Conservation (phyloP, 768 basidiomycete species). For the Gelatoporia subvermispora region DNA sequence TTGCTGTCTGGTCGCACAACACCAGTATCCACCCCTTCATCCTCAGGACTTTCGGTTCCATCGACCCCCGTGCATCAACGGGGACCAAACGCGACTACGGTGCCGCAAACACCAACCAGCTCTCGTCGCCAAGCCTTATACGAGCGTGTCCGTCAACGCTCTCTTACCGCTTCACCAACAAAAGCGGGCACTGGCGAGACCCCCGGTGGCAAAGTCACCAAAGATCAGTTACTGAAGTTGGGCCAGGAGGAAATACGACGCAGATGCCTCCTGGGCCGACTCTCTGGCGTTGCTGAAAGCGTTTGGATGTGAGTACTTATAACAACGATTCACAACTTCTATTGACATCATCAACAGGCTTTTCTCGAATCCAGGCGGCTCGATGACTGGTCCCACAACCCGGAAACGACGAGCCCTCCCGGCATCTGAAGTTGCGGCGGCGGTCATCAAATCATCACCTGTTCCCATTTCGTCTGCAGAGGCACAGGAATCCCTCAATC, state of each 20-base stretch:
- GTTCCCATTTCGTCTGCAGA: slow-evolving; percentile 76
- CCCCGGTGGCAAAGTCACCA: slow-evolving; percentile 45
- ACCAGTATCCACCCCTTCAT: slow-evolving; percentile 40
- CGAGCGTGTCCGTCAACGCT: slow-evolving; percentile 73
- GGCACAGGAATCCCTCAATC: slow-evolving; percentile 65
- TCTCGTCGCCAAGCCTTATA: slow-evolving; percentile 77
- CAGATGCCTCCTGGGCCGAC: slow-evolving; percentile 70
- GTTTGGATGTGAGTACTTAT: slow-evolving; percentile 63
- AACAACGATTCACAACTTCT: too few species aligned
- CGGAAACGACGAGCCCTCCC: slow-evolving; percentile 74
- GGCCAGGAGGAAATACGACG: slow-evolving; percentile 76
- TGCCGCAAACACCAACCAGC: slow-evolving; percentile 64
- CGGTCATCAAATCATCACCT: slow-evolving; percentile 75
- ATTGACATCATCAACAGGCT: slow-evolving; percentile 39
- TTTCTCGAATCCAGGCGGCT: slow-evolving; percentile 60
- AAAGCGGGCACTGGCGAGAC: slow-evolving; percentile 40
- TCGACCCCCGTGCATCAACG: slow-evolving; percentile 65
- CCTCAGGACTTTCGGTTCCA: slow-evolving; percentile 41
- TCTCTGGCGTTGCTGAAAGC: slow-evolving; percentile 80
- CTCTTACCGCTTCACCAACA: slow-evolving; percentile 61
- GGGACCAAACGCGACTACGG: slow-evolving; percentile 48
- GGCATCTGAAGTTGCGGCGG: slow-evolving; percentile 56
- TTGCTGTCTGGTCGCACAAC: slow-evolving; percentile 35
- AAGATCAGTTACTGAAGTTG: slow-evolving; percentile 64
- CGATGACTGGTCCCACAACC: slow-evolving; percentile 46